Evolutionary conservation across 345 rosid genomes (phyloP), one percentile per base, ranked within the genome.

Genomic region (Eucalyptus leucophloia): DNA sequence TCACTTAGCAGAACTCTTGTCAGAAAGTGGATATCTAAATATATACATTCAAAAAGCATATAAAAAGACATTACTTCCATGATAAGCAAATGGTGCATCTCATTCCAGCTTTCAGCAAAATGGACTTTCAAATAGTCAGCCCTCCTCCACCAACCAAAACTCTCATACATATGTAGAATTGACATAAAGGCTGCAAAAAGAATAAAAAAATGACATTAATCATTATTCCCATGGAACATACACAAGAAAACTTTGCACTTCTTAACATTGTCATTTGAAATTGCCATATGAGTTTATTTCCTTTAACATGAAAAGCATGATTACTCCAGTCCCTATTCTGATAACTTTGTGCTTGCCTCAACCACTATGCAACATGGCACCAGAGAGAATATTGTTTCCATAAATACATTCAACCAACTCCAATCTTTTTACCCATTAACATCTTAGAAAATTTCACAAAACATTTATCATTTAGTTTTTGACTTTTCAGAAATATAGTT

Each of bases 31-130:
- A 49, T 47, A 49, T 88, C 65, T 49, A 58, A 10, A 28, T 23
- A 90, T 72, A 51, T 40, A 8, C 47, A 40, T 37, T 49, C 23
- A 49, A 90, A 83, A 28, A 86, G 28, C 32, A 49, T 23, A n/a
- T 9, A 49, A 53, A 69, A 62, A 88, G 89, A 82, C 83, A 98
- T 91, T 94, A 98, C 99, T 92, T 98, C 99, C 99, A 98, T 98
- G 88, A 98, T 96, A 87, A 98, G 99, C 93, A 98, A 94, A 94
- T 98, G 99, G 87, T 98, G 99, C 99, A 98, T 98, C 93, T 98
- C 99, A 92, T 98, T 98, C 99, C 99, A 98, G 93, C 98, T 98
- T 95, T 98, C 98, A 86, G 99, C 99, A 94, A 98, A 98, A 90
- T 98, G 99, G 49, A 98, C 99, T 94, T 96, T 98, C 53, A 98